Percentiles rank a stretch among this genome's conserved stretches.
phyloP scores from a whole-genome alignment of 148 eudicot species.

The Silene conica region DNA sequence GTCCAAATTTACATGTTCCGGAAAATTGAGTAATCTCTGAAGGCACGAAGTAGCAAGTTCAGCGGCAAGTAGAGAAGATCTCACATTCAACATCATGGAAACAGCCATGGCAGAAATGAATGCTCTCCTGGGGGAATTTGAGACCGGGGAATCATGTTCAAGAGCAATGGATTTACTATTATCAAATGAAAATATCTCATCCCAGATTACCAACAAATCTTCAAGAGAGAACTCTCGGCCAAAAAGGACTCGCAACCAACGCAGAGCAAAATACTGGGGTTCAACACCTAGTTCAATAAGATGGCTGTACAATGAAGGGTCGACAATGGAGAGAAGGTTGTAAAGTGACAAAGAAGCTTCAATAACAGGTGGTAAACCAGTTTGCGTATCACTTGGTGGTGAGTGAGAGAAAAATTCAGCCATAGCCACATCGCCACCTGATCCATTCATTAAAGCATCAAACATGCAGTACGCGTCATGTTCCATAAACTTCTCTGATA shows the following conservation, averaged over 20 bases:
- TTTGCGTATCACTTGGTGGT: slow-evolving; percentile 39
- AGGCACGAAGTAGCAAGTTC: slow-evolving; percentile 90
- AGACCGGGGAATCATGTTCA: slow-evolving; percentile 46
- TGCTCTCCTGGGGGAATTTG: slow-evolving; percentile 76
- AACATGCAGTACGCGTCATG: slow-evolving; percentile 91
- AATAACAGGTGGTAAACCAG: slow-evolving; percentile 72
- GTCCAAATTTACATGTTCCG: slow-evolving; percentile 49
- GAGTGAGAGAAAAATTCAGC: slow-evolving; percentile 70
- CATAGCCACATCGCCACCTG: slow-evolving; percentile 77
- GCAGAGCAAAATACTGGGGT: slow-evolving; percentile 93
- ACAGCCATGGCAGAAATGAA: slow-evolving; percentile 84
- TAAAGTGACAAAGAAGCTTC: slow-evolving; percentile 87
- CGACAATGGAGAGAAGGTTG: slow-evolving; percentile 77
- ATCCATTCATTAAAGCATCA: slow-evolving; percentile 91
- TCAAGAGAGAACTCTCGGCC: slow-evolving; percentile 92
- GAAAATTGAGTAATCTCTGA: slow-evolving; percentile 83
- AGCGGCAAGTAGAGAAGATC: slow-evolving; percentile 89
- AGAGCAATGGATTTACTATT: slow-evolving; percentile 35
- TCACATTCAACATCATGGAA: slow-evolving; percentile 76
- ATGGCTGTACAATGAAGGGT: slow-evolving; percentile 78
- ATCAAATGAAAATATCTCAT: slow-evolving; percentile 76
- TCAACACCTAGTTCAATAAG: slow-evolving; percentile 90
- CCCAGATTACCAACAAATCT: slow-evolving; percentile 75
- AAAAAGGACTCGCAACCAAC: slow-evolving; percentile 88
- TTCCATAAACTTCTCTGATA: slow-evolving; percentile 89